Conservation (phyloP, 2,329 filamentous ascomycete genomes). For the Fusarium pseudograminearum region DNA sequence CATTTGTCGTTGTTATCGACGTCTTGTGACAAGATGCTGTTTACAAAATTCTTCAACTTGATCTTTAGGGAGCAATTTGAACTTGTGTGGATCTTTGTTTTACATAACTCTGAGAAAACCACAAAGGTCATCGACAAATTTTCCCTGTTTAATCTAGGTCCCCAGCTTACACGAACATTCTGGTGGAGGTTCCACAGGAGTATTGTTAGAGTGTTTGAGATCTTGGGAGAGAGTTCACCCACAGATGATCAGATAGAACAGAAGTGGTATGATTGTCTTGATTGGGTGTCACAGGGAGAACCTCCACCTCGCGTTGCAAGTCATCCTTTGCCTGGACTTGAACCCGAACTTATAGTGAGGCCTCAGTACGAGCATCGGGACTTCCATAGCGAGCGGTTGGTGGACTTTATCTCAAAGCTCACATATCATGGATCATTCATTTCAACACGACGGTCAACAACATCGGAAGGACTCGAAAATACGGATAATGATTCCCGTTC, state of each 20-base stretch:
- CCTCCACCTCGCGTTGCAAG: background rate
- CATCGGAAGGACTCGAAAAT: background rate
- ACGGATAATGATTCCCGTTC: background rate
- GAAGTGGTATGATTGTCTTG: background rate
- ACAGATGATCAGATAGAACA: background rate
- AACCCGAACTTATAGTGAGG: accelerated
- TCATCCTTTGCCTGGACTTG: background rate
- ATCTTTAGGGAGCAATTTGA: background rate
- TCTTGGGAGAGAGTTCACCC: accelerated
- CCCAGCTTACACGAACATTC: background rate
- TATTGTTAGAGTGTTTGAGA: background rate
- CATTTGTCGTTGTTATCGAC: accelerated
- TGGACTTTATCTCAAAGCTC: background rate
- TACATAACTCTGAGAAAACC: background rate
- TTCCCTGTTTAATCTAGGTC: accelerated
- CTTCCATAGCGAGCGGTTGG: accelerated
- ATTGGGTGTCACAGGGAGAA: background rate
- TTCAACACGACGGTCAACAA: background rate
- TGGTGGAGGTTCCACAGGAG: background rate
- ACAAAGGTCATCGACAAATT: accelerated
- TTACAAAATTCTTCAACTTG: background rate
- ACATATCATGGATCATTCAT: background rate
- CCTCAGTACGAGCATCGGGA: accelerated
- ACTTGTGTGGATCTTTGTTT: background rate
- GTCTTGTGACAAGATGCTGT: accelerated